These are phyloP conservation scores for Mycena olivaceomarginata DNA, from an alignment of 768 basidiomycete species.

Conservation along the genomic window DNA sequence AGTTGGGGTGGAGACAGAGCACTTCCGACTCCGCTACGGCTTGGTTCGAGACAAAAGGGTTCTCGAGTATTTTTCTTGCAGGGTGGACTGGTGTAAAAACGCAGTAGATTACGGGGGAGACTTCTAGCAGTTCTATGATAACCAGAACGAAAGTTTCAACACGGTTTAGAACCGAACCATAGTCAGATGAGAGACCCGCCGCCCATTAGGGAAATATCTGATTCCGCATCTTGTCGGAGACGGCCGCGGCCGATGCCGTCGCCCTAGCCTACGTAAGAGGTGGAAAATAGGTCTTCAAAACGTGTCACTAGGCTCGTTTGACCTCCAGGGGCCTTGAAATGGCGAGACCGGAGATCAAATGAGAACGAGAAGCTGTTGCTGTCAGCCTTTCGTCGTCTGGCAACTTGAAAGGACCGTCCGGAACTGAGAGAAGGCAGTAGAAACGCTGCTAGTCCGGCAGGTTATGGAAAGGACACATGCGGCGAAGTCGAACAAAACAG, in stretches of 20 bases:
- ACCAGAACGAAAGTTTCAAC: neutral
- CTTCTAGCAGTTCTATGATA: neutral
- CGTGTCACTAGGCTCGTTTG: neutral
- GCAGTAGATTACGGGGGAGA: neutral
- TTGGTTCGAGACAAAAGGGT: neutral
- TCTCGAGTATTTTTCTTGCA: neutral
- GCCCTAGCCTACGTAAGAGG: neutral
- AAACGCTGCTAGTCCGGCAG: too few relatives aligned
- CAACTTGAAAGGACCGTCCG: too few relatives aligned
- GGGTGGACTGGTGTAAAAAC: neutral
- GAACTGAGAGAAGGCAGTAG: too few relatives aligned
- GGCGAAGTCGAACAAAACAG: too few relatives aligned
- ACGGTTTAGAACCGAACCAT: neutral
- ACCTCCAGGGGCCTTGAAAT: neutral
- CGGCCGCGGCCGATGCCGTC: neutral
- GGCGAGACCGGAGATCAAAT: neutral
- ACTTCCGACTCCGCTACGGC: neutral
- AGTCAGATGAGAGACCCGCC: neutral
- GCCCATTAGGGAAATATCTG: constrained; percentile 1
- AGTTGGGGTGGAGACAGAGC: neutral
- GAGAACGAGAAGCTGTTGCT: neutral
- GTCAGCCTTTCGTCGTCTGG: neutral
- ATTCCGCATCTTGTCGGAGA: neutral
- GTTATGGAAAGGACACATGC: too few relatives aligned
- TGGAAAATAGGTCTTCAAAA: neutral